A percentile compares a stretch with the other conserved stretches of the same genome.
Conservation (phyloP, 1,139 yeast genomes). For the Chernovozyma sophiae-reginae region DNA sequence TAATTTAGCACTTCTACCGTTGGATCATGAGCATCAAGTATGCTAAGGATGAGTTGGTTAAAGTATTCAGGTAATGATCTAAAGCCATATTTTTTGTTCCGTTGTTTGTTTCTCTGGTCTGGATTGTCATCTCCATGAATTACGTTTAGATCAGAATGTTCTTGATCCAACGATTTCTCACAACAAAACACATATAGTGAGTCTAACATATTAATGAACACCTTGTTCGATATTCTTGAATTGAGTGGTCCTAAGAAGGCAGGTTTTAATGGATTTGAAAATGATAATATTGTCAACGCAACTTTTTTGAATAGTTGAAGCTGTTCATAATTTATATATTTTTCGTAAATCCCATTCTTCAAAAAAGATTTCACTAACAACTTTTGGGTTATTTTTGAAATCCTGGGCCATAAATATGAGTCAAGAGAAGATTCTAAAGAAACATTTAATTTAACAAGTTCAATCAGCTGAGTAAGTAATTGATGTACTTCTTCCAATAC, state of each 20-base stretch:
- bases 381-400: neutral
- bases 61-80: too few relatives aligned
- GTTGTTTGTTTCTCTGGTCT: too few relatives aligned
- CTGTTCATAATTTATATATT: neutral
- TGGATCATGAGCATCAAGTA: neutral
- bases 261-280: neutral
- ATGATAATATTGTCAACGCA: neutral
- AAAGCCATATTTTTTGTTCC: too few relatives aligned
- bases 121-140: too few relatives aligned
- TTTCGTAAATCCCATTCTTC: neutral
- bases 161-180: too few relatives aligned
- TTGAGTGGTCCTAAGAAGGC: neutral
- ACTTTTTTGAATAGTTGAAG: neutral
- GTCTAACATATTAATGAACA: conserved; percentile 2
- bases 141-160: too few relatives aligned
- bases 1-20: neutral
- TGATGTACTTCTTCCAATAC: neutral
- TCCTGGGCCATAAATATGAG: neutral
- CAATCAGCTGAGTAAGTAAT: neutral
- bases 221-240: neutral
- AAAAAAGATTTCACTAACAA: neutral
- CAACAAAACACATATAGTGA: conserved; percentile 1
- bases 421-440: neutral
- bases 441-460: neutral
- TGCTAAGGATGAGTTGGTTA: neutral